phyloP scores from a whole-genome alignment of 257 asterid genomes.

The Voacanga thouarsii region DNA sequence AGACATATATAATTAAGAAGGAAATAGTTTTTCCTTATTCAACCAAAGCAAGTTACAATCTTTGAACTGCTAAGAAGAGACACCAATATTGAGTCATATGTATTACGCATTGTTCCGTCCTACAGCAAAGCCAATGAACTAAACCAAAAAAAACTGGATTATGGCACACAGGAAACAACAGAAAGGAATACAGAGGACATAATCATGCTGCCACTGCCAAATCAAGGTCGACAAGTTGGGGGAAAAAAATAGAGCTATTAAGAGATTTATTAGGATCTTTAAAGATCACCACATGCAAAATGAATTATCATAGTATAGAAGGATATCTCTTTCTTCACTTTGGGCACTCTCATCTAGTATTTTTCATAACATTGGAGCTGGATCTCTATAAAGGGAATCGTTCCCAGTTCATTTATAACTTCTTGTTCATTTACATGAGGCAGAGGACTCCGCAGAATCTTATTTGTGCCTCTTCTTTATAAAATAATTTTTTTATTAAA shows the following conservation, averaged over 20 bases:
- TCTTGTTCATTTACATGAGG: neutral
- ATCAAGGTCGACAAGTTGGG: neutral
- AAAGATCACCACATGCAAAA: neutral
- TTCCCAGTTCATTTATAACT: neutral
- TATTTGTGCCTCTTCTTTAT: neutral
- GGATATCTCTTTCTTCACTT: neutral
- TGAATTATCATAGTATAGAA: neutral
- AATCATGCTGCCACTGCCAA: neutral
- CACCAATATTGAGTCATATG: neutral
- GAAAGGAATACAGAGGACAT: neutral
- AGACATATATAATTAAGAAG: neutral
- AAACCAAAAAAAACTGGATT: neutral
- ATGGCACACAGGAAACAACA: neutral
- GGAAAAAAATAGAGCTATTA: too few relatives aligned
- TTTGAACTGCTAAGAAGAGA: neutral
- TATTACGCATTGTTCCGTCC: neutral
- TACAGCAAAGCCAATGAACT: neutral
- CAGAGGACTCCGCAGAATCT: neutral
- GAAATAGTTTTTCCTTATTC: neutral
- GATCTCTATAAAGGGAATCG: neutral
- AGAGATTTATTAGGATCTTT: neutral
- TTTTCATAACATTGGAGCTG: neutral
- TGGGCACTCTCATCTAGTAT: neutral
- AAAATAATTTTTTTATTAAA: neutral
- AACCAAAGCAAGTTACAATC: neutral